Evolutionary conservation across 2,329 filamentous ascomycete genomes (phyloP).

Genomic region (Pseudogymnoascus sp.): DNA sequence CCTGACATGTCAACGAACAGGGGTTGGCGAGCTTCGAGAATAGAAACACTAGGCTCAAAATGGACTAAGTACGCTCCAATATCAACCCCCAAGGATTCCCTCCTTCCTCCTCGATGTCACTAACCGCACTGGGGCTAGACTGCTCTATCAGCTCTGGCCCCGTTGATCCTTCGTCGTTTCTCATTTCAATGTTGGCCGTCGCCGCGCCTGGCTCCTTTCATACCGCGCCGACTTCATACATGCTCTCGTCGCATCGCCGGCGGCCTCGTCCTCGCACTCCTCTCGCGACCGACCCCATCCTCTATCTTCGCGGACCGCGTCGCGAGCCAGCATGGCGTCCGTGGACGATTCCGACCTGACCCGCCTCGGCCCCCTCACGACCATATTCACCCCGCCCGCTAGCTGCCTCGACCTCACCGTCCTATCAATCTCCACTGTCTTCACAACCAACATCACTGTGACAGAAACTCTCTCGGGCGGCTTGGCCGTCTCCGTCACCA

Average conservation of each 20-base stretch:
- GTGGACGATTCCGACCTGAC: not conserved
- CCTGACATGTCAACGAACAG: not conserved
- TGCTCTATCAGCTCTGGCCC: not conserved
- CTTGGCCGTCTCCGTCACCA: constrained; percentile 13
- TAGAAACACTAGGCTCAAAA: not conserved
- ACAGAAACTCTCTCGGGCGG: constrained; percentile 14
- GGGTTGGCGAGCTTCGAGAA: not conserved
- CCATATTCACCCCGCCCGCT: constrained; percentile 14
- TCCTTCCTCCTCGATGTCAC: not conserved
- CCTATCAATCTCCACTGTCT: constrained; percentile 10
- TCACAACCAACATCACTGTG: not conserved
- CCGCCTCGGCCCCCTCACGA: constrained; percentile 13
- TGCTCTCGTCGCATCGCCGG: not conserved
- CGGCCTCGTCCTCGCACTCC: not conserved
- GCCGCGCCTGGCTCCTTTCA: not conserved
- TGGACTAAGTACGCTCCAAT: not conserved
- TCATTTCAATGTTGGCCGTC: not conserved
- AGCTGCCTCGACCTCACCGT: constrained; percentile 12
- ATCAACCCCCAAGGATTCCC: not conserved
- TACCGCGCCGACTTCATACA: not conserved
- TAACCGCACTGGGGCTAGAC: not conserved
- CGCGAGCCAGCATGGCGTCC: not conserved
- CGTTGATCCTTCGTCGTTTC: not conserved
- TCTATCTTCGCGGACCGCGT: not conserved
- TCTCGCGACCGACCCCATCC: not conserved